Base-by-base conservation (phyloP, 1,284 basidiomycete genomes). In the Malassezia japonica region DNA sequence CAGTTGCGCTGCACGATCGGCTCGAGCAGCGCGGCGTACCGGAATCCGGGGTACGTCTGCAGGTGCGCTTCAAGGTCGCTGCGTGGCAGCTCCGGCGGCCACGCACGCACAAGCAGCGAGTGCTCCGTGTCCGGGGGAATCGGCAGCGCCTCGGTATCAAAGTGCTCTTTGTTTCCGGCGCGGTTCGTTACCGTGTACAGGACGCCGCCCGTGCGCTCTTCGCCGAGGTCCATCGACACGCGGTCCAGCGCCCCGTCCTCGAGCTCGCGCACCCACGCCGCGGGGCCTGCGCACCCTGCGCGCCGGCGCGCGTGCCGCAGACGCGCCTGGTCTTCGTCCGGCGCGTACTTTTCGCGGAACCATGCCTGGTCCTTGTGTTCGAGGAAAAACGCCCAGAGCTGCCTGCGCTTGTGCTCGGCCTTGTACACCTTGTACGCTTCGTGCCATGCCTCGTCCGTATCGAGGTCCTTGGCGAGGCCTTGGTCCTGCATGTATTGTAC, bases 261-360 rank as follows among this genome's bases (percentile, higher is more conserved):
- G 2, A 33, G 32, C 32, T 33, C 32, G 3, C 13, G 10, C 6
- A 33, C 16, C 32, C 32, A 33, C 15, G 15, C 10, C 6, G 32
- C 13, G 15, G n/a, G 15, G n/a, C n/a, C 13, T 13, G 15, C 32
- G n/a, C 15, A n/a, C 2, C 15, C 32, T n/a, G 12, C 32, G 7
- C 13, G 32, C 48, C 61, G 61, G 16, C 66, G 56, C 31, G 44
- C 29, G 15, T 38, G 46, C 4, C 66, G 40, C 13, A 48, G 57
- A 6, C n/a, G 32, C 24, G 56, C 54, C 34, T 53, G 58, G 1
- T 55, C 56, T 20, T 59, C 50, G 16, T 38, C 40, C 5, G 59
- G 46, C 4, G 55, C 57, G 45, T 69, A 70, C 48, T 66, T 66
- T 39, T 70, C 68, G 32, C 50, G 51, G 51, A 70, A 70, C 63